These are phyloP conservation scores for Ceratobasidium theobromae DNA, from an alignment of 1,284 basidiomycete genomes.

Conservation along the genomic window DNA sequence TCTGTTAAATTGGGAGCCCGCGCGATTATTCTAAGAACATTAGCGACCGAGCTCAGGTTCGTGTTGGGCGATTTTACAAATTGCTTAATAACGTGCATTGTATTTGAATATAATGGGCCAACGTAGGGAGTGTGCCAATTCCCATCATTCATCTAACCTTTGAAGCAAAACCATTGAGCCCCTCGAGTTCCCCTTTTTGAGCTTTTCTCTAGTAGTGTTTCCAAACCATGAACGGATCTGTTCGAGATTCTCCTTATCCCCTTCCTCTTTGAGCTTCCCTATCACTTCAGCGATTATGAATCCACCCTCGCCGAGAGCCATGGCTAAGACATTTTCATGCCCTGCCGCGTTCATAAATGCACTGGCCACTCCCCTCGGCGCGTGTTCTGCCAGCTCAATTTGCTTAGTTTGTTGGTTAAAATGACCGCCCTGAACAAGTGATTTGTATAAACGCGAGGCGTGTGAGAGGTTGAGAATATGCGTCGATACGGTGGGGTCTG, in stretches of 20 bases:
- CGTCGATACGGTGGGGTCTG: constrained; percentile 47
- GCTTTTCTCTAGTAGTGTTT: constrained; percentile 46
- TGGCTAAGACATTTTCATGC: constrained; percentile 54
- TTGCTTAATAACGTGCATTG: no score
- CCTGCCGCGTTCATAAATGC: constrained; percentile 62
- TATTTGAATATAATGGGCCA: no score
- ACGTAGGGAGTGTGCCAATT: no score
- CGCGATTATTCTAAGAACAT: no score
- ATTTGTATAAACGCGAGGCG: constrained; percentile 79
- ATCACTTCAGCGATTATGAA: constrained; percentile 80
- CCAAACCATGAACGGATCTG: constrained; percentile 61
- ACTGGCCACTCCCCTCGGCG: constrained; percentile 58
- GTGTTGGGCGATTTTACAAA: no score
- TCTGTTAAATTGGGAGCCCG: no score
- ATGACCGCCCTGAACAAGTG: constrained; percentile 85
- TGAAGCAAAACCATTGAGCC: constrained; percentile 58
- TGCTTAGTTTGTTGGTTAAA: constrained; percentile 63
- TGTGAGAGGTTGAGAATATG: constrained; percentile 80
- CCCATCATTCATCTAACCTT: constrained; percentile 33
- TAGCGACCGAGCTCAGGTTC: no score
- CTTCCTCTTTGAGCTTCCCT: constrained; percentile 57
- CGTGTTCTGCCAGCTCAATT: constrained; percentile 51
- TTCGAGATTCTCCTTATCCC: constrained; percentile 45
- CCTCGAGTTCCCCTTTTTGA: constrained; percentile 53
- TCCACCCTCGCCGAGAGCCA: constrained; percentile 68